Evolutionary conservation across 176 grass and related monocot genomes (phyloP), one percentile per base, ranked within the genome.

Genomic region (Cymbopogon citratus): DNA sequence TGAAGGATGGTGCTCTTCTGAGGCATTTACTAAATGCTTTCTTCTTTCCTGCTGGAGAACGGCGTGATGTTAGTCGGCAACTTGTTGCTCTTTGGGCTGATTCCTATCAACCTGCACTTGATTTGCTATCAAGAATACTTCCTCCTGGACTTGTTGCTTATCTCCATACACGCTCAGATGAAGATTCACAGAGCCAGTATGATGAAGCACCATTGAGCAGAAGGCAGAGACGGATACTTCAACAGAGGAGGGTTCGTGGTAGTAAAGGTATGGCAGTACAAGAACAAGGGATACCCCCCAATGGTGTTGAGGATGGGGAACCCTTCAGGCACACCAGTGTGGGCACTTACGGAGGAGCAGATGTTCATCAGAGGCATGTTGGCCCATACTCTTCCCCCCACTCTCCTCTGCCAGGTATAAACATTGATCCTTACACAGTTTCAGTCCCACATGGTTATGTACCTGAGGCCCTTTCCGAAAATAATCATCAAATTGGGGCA

Each of bases 91-190:
- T 99, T 57, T 99, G 96, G 96, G 96, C 96, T 60, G 96, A 99
- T 89, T 99, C 96, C 54, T 99, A 99, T 54, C 96, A 99, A 84
- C 96, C 96, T 80, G 89, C 96, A 19, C 83, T 99, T 64, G 87
- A 95, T 88, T 93, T 99, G 80, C 83, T 99, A 80, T 99, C 96
- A 74, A 89, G 92, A 82, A 87, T 95, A 80, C 87, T 99, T 54
- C 96, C 96, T 77, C 96, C 96, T 99, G 96, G 96, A 66, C 92
- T 99, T 85, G 96, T 99, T 91, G 96, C 96, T 84, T 99, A 95
- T 88, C 90, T 99, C 82, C 92, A 93, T 36, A 99, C 96, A 66
- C 71, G 92, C 21, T 88, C 91, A 71, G 91, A 99, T 91, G 87
- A 95, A 66, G 96, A 99, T 95, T 89, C 89, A 86, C 92, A 95